These are phyloP conservation scores for Scheffersomyces titani DNA, from an alignment of 1,139 yeast species.

Conservation along the genomic window DNA sequence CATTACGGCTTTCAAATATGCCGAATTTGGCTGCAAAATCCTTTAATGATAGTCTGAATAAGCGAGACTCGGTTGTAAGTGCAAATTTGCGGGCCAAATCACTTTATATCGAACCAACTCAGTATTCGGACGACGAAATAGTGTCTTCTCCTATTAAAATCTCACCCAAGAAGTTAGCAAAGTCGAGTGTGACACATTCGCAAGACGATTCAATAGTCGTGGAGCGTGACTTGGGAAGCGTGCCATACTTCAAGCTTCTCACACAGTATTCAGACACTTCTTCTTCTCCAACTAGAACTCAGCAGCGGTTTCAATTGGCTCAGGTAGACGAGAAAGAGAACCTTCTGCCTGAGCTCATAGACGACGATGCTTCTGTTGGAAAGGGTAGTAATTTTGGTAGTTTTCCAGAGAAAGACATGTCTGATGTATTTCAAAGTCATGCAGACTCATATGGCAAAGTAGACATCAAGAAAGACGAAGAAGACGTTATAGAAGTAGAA, in stretches of 20 bases:
- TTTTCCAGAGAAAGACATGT: not conserved
- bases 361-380: not conserved
- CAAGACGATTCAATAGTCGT: not conserved
- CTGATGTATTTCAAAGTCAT: not conserved
- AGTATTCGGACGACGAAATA: constrained; percentile 16
- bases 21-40: not conserved
- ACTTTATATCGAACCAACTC: constrained; percentile 10
- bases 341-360: not conserved
- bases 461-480: constrained; percentile 7
- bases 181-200: not conserved
- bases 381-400: not conserved
- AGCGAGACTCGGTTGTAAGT: not conserved
- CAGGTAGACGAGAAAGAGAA: not conserved
- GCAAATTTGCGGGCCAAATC: not conserved
- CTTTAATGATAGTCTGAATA: not conserved
- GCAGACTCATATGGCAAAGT: not conserved
- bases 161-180: constrained; percentile 6
- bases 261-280: constrained; percentile 1
- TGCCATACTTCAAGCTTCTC: not conserved
- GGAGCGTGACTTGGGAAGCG: not conserved
- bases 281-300: not conserved
- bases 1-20: not conserved
- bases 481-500: constrained; percentile 11
- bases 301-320: not conserved
- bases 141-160: constrained; percentile 9